Percentiles rank a stretch among this genome's conserved stretches.
Conservation (phyloP, 2,329 filamentous ascomycete genomes). For the Basipetospora chlamydospora region DNA sequence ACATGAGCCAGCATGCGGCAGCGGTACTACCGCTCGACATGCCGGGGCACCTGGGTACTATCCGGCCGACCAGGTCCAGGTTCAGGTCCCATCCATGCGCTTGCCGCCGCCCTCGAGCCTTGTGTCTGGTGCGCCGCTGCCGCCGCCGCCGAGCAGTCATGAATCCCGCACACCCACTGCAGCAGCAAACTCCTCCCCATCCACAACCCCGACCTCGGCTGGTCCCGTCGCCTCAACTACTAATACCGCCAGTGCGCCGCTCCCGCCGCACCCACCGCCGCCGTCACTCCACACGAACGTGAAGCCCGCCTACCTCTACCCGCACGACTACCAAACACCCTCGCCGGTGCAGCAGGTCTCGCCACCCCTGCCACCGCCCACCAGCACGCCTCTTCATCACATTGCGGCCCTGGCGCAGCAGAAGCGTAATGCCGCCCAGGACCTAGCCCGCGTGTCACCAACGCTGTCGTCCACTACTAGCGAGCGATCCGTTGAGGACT, state of each 20-base stretch:
- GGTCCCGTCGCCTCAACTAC: too few relatives aligned
- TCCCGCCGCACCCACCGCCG: not conserved
- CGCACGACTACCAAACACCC: slow-evolving; percentile 11
- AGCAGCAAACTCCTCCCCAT: slow-evolving; percentile 5
- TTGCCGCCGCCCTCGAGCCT: slow-evolving; percentile 14
- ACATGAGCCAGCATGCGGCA: slow-evolving; percentile 12
- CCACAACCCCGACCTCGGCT: slow-evolving; percentile 3
- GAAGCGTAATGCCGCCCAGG: slow-evolving; percentile 2
- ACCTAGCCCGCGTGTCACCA: slow-evolving; percentile 6
- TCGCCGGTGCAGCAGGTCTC: slow-evolving; percentile 11
- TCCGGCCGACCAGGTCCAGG: slow-evolving; percentile 14
- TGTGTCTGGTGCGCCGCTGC: slow-evolving; percentile 10
- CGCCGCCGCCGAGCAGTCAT: slow-evolving; percentile 10
- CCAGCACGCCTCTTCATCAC: slow-evolving; percentile 5
- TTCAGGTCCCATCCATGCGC: slow-evolving; percentile 10
- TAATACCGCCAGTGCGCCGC: too few relatives aligned
- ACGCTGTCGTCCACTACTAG: slow-evolving; percentile 7
- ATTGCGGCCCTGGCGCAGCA: slow-evolving; percentile 3
- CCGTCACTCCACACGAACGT: slow-evolving; percentile 5
- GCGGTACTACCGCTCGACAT: slow-evolving; percentile 14
- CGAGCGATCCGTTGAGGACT: slow-evolving; percentile 7
- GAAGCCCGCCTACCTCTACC: slow-evolving; percentile 7
- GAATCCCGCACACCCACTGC: not conserved
- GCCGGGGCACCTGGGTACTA: slow-evolving; percentile 12
- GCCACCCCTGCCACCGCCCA: slow-evolving; percentile 7